Conservation (phyloP, 1,284 basidiomycete genomes). For the Irpex sp. region DNA sequence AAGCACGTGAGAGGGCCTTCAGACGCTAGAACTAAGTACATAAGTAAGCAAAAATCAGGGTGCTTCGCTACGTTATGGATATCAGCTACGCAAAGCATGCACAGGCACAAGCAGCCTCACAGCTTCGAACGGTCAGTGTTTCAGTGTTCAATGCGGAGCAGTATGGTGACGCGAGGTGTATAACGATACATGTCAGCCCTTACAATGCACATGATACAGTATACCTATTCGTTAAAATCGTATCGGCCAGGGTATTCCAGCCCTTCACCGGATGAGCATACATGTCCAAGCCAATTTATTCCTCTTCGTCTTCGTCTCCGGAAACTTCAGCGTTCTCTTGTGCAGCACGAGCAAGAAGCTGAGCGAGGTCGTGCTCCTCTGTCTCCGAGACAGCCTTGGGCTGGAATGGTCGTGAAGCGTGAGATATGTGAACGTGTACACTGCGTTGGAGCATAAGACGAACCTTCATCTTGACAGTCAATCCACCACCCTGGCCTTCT, state of each 20-base stretch:
- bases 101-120: neutral
- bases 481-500: conserved; percentile 78
- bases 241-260: neutral
- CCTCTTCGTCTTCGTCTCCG: conserved; percentile 88
- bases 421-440: neutral
- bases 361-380: conserved; percentile 92
- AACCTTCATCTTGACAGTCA: conserved; percentile 97
- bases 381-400: conserved; percentile 97
- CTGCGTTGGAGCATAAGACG: conserved; percentile 17
- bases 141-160: neutral
- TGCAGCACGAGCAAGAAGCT: conserved; percentile 90
- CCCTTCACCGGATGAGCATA: neutral
- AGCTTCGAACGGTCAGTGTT: neutral
- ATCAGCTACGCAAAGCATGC: neutral
- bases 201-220: conserved; percentile 4
- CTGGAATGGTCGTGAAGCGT: conserved; percentile 34
- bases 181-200: conserved; percentile 6
- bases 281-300: conserved; percentile 22
- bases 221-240: conserved; percentile 6
- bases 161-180: neutral
- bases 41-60: too few relatives aligned
- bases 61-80: neutral
- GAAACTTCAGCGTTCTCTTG: conserved; percentile 93
- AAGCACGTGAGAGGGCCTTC: neutral
- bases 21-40: neutral